Evolutionary conservation across 768 basidiomycete genomes (phyloP), one percentile per base, ranked within the genome.

Genomic region (Amanita pseudoporphyria): DNA sequence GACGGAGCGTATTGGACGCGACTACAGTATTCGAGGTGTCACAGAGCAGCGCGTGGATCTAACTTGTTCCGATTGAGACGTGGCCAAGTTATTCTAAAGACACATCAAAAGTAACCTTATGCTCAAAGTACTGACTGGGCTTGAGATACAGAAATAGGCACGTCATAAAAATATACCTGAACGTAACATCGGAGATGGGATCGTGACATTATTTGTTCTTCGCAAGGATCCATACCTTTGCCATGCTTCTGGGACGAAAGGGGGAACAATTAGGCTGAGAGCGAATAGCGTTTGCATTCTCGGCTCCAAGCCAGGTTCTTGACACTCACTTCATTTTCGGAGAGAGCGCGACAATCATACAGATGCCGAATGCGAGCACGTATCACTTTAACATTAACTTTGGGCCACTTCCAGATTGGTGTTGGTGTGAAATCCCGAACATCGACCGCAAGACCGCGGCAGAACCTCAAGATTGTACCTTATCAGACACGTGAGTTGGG

Each of bases 1-100:
- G 77, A 9, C 78, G 72, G 21, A 77, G 75, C 55, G 52, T 79
- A 49, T 60, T 80, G 53, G 79, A 65, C 78, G 79, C 56, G 79
- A 76, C 54, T 80, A 78, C 57, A 76, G 71, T 49, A 72, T 78
- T 9, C 79, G 76, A 76, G 77, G 79, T 58, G 65, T 80, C 26
- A 72, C 69, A 33, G 62, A 62, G 21, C 66, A 70, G 54, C 62
- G 73, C 22, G 61, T 79, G 58, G n/a, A n/a, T n/a, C n/a, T n/a
- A n/a, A n/a, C n/a, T n/a, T n/a, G n/a, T n/a, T n/a, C n/a, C n/a
- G n/a, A n/a, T n/a, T n/a, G n/a, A n/a, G n/a, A n/a, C n/a, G n/a
- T n/a, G n/a, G n/a, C n/a, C n/a, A n/a, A n/a, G n/a, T n/a, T n/a
- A n/a, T n/a, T n/a, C n/a, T n/a, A n/a, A n/a, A n/a, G n/a, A 4